Conservation (phyloP, 306 rosid species). For the Biancaea sappan region DNA sequence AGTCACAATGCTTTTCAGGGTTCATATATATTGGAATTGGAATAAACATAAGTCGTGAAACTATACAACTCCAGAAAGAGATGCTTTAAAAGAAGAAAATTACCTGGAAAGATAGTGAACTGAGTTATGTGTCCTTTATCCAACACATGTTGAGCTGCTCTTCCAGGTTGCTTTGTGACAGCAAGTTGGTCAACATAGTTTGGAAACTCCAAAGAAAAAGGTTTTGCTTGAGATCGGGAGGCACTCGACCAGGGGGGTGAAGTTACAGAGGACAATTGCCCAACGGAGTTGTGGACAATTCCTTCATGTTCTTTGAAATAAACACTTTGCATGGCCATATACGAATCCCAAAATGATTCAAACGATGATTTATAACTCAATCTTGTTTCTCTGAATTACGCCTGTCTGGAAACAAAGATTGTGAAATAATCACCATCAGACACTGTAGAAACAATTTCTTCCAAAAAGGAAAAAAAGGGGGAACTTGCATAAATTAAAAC, state of each 20-base stretch:
- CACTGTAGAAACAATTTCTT: neutral
- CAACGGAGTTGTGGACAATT: slow-evolving; percentile 43
- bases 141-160: slow-evolving; percentile 44
- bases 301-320: slow-evolving; percentile 67
- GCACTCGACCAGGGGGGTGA: slow-evolving; percentile 62
- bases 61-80: neutral
- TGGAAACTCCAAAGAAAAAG: slow-evolving; percentile 47
- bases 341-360: slow-evolving; percentile 24
- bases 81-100: neutral
- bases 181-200: slow-evolving; percentile 47
- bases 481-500: neutral
- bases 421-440: neutral
- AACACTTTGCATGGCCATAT: slow-evolving; percentile 63
- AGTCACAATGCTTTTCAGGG: neutral
- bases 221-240: slow-evolving; percentile 57
- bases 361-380: slow-evolving; percentile 2
- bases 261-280: slow-evolving; percentile 56
- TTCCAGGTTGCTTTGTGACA: slow-evolving; percentile 34
- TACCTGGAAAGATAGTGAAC: slow-evolving; percentile 73
- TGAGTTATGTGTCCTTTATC: slow-evolving; percentile 55
- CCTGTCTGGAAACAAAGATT: slow-evolving; percentile 46
- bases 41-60: neutral
- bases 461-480: neutral
- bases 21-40: neutral
- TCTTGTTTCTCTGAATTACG: neutral